These are phyloP conservation scores for Solanum tarapatanum DNA, from an alignment of 257 asterid species.

Conservation along the genomic window DNA sequence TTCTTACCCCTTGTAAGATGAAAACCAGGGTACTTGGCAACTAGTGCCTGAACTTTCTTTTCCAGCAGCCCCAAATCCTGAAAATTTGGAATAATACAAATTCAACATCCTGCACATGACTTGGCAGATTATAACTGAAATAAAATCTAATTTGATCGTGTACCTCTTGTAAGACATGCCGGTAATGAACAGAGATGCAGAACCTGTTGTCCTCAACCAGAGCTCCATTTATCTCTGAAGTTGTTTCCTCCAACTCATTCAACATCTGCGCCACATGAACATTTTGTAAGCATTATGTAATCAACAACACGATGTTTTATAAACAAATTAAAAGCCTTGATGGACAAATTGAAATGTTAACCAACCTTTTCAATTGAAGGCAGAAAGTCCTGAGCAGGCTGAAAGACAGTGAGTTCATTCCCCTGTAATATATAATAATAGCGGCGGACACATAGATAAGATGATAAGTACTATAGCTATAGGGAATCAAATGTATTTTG, in stretches of 20 bases:
- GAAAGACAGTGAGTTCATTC: conserved; percentile 49
- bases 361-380: conserved; percentile 54
- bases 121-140: neutral
- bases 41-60: conserved; percentile 20
- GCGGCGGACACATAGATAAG: neutral
- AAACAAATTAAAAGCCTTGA: neutral
- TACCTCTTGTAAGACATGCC: conserved; percentile 63
- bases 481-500: neutral
- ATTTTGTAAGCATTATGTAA: neutral
- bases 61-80: conserved; percentile 55
- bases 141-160: neutral
- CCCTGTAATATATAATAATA: conserved; percentile 28
- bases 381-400: conserved; percentile 72
- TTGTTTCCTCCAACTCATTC: conserved; percentile 30
- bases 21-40: conserved; percentile 27
- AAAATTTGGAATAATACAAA: neutral
- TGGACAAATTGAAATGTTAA: neutral
- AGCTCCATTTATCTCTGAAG: conserved; percentile 40
- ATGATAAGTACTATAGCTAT: neutral
- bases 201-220: conserved; percentile 73
- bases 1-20: conserved; percentile 68
- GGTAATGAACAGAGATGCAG: conserved; percentile 74
- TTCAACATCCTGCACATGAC: neutral
- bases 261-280: conserved; percentile 36
- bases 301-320: neutral